phyloP scores from a whole-genome alignment of 352 stramenopile species.

The Phytophthora foliorum region DNA sequence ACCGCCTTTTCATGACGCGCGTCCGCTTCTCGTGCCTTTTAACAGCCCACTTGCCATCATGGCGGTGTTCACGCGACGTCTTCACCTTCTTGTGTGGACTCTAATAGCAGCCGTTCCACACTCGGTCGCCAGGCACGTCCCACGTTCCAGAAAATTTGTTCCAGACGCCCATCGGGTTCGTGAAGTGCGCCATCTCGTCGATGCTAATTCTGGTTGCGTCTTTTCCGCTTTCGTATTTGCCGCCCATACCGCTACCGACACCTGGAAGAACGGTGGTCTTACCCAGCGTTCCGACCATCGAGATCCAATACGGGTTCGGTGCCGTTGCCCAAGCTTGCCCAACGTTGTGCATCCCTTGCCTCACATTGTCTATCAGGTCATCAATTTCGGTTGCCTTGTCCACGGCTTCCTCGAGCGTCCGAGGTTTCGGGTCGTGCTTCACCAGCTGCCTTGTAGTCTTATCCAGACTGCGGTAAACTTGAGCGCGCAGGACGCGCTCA shows the following conservation, averaged over 20 bases:
- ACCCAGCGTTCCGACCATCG: not conserved
- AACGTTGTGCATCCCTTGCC: not conserved
- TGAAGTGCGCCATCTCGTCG: not conserved
- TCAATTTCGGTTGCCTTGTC: not conserved
- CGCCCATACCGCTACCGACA: not conserved
- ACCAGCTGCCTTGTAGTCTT: not conserved
- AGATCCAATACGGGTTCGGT: not conserved
- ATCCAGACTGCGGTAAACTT: slow-evolving; percentile 1
- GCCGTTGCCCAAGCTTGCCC: not conserved
- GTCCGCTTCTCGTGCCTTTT: too few species aligned
- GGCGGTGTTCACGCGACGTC: too few species aligned
- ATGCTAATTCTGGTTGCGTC: not conserved
- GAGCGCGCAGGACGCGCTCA: not conserved
- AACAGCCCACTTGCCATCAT: too few species aligned
- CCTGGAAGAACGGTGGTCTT: not conserved
- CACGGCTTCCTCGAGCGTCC: not conserved
- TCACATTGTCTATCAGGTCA: not conserved
- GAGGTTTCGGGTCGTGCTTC: not conserved
- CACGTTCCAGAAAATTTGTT: not conserved
- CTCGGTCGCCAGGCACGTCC: not conserved
- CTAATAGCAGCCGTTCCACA: not conserved
- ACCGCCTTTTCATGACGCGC: too few species aligned
- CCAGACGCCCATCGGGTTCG: not conserved
- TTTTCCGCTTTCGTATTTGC: not conserved
- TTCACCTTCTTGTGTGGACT: too few species aligned